phyloP scores from a whole-genome alignment of 2,329 filamentous ascomycete genomes.

The Hirsutella rhossiliensis region DNA sequence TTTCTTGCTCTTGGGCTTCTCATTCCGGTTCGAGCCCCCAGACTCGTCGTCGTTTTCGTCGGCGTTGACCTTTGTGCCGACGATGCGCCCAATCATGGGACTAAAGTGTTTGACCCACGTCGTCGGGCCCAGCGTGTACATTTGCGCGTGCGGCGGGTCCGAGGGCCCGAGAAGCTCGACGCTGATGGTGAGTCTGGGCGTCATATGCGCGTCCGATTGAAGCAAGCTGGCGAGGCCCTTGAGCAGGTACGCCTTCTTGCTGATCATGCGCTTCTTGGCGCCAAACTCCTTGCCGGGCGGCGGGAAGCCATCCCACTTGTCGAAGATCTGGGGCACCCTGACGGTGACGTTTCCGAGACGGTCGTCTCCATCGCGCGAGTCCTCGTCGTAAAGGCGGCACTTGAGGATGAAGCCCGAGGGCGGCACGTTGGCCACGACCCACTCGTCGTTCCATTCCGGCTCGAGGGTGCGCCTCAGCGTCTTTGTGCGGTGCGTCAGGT shows the following conservation, averaged over 20 bases:
- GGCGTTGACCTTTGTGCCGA: slow-evolving; percentile 57
- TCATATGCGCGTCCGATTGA: slow-evolving; percentile 50
- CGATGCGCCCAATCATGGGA: slow-evolving; percentile 73
- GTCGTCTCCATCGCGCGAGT: slow-evolving; percentile 76
- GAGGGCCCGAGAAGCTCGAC: slow-evolving; percentile 69
- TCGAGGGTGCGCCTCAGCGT: slow-evolving; percentile 62
- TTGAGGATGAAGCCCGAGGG: slow-evolving; percentile 72
- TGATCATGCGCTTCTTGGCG: slow-evolving; percentile 74
- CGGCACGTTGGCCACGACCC: slow-evolving; percentile 82
- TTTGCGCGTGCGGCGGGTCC: slow-evolving; percentile 51
- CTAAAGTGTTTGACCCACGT: slow-evolving; percentile 77
- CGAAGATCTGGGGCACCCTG: slow-evolving; percentile 43
- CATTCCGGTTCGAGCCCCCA: slow-evolving; percentile 4
- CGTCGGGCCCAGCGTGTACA: slow-evolving; percentile 70
- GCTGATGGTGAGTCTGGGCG: slow-evolving; percentile 59
- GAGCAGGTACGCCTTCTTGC: slow-evolving; percentile 73
- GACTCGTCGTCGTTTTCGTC: slow-evolving; percentile 37
- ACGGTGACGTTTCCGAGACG: slow-evolving; percentile 78
- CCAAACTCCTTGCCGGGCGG: slow-evolving; percentile 47
- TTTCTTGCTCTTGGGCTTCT: slow-evolving; percentile 40
- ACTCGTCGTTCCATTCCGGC: slow-evolving; percentile 73
- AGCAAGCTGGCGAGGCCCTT: slow-evolving; percentile 56
- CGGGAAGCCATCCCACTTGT: slow-evolving; percentile 57
- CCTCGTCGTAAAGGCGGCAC: slow-evolving; percentile 81
- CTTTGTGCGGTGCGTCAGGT: slow-evolving; percentile 59